Evolutionary conservation across 2,329 filamentous ascomycete species (phyloP).

Genomic region (Aspergillus aculeatinus): DNA sequence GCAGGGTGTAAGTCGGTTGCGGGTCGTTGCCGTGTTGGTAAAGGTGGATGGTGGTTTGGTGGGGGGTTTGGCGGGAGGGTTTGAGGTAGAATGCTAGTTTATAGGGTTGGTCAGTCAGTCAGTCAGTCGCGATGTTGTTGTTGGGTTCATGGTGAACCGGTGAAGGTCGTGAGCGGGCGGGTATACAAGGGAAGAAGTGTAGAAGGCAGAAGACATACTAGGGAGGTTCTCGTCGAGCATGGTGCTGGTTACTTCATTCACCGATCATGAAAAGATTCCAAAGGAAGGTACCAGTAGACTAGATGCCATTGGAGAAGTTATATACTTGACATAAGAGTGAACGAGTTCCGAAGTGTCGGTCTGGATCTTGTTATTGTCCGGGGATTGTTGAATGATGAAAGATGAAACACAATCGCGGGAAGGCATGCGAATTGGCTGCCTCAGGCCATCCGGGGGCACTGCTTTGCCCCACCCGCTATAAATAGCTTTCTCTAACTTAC

Average conservation of each 20-base stretch:
- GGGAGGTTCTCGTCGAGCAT: conserved; percentile 98
- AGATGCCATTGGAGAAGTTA: conserved; percentile 16
- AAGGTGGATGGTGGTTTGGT: conserved; percentile 41
- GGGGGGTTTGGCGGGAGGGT: conserved; percentile 41
- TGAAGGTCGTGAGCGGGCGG: background rate
- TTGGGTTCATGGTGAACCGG: background rate
- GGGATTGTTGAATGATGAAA: background rate
- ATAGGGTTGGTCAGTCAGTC: too few species aligned
- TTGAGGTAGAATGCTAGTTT: conserved; percentile 60
- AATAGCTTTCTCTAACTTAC: background rate
- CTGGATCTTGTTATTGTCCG: background rate
- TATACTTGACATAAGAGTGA: background rate
- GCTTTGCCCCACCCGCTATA: conserved; percentile 5
- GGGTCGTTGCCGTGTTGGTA: conserved; percentile 79
- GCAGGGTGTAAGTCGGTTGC: conserved; percentile 74
- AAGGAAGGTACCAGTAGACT: background rate
- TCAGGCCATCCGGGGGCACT: background rate
- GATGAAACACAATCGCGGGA: background rate
- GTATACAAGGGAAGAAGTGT: background rate
- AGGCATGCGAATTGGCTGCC: background rate
- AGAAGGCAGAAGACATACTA: conserved; percentile 44
- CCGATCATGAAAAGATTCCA: background rate
- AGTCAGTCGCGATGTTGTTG: conserved; percentile 15
- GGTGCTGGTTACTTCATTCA: conserved; percentile 13
- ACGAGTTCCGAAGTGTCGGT: background rate